Evolutionary conservation across 1,284 basidiomycete genomes (phyloP).

Genomic region (Apiotrichum sp.): DNA sequence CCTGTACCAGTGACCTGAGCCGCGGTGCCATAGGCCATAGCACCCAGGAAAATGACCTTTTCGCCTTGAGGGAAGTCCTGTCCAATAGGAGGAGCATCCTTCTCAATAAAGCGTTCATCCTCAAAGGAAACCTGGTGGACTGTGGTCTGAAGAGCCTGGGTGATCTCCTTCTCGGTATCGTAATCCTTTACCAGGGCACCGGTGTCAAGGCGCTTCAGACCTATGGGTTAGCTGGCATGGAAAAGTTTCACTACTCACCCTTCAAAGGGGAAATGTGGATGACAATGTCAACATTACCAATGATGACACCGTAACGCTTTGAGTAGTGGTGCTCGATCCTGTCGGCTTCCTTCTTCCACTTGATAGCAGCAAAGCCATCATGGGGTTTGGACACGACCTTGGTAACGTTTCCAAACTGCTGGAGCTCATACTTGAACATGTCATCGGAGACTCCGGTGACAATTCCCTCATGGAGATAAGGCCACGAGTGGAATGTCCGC

Average conservation of each 20-base stretch:
- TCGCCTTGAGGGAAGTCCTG: conserved; percentile 87
- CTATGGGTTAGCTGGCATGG: conserved; percentile 44
- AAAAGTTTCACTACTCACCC: conserved; percentile 50
- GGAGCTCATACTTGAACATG: conserved; percentile 74
- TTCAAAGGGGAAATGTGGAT: conserved; percentile 80
- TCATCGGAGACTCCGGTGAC: conserved; percentile 83
- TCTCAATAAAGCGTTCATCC: conserved; percentile 77
- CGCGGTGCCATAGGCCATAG: conserved; percentile 88
- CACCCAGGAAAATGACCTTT: conserved; percentile 92
- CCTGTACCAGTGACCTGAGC: conserved; percentile 74
- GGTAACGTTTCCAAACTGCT: conserved; percentile 54
- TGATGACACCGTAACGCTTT: conserved; percentile 81
- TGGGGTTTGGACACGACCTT: conserved; percentile 67
- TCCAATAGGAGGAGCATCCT: conserved; percentile 69
- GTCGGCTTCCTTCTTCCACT: conserved; percentile 74
- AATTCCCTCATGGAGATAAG: conserved; percentile 86
- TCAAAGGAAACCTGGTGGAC: conserved; percentile 72
- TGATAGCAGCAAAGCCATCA: conserved; percentile 56
- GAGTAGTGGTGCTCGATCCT: conserved; percentile 78
- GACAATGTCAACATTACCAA: conserved; percentile 70
- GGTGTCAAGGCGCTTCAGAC: conserved; percentile 77
- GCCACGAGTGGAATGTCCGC: conserved; percentile 81
- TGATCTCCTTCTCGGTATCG: conserved; percentile 69
- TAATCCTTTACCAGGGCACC: conserved; percentile 95
- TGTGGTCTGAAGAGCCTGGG: conserved; percentile 78